These are phyloP conservation scores for Pichiaceae sp. DNA, from an alignment of 1,139 yeast species.

Conservation along the genomic window DNA sequence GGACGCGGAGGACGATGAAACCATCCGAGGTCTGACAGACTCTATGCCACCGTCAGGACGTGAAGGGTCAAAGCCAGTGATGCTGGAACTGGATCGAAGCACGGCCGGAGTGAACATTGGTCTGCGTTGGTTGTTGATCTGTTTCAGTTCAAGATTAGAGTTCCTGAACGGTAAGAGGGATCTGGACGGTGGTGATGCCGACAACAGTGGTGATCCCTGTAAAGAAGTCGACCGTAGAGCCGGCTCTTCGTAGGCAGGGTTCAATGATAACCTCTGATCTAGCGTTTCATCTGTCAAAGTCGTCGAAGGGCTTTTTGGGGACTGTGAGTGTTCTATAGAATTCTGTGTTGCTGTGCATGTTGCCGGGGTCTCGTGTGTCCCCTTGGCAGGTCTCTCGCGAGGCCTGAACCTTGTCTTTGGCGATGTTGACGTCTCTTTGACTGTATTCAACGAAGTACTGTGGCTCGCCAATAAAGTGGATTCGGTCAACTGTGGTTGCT, in stretches of 20 bases:
- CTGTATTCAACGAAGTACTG: too few relatives aligned
- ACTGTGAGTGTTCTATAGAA: too few relatives aligned
- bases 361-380: background rate
- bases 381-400: conserved; percentile 3
- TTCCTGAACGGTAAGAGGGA: conserved; percentile 23
- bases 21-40: conserved; percentile 13
- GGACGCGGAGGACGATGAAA: conserved; percentile 13
- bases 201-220: background rate
- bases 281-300: background rate
- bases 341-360: background rate
- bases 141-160: conserved; percentile 29
- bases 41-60: conserved; percentile 5
- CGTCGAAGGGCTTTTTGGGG: too few relatives aligned
- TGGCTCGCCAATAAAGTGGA: too few relatives aligned
- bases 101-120: conserved; percentile 92
- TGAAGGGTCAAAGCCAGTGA: conserved; percentile 3
- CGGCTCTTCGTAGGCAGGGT: background rate
- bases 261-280: background rate
- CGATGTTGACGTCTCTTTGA: too few relatives aligned
- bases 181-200: conserved; percentile 16
- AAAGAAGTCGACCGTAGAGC: background rate
- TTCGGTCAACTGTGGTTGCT: conserved; percentile 3
- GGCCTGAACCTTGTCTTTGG: too few relatives aligned
- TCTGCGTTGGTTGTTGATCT: conserved; percentile 64
- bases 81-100: conserved; percentile 33